Evolutionary conservation across 2,329 filamentous ascomycete species (phyloP), one percentile per base, ranked within the genome.

Genomic region (Diaporthe nobilis): DNA sequence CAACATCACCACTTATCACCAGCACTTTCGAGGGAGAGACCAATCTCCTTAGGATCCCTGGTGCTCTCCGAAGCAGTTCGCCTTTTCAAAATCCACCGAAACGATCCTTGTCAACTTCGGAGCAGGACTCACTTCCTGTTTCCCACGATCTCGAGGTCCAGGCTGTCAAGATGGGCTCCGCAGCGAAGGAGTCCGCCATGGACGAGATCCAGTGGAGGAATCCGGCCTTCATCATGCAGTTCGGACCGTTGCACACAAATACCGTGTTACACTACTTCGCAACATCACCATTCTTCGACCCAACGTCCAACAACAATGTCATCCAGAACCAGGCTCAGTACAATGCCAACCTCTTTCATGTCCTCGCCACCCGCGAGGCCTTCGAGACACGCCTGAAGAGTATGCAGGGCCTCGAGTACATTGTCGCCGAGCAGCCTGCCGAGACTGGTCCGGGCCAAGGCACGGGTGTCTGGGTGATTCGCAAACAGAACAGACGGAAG

Each of bases 191-290:
- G 0, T 86, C 88, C 2, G 88, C 89, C 9, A 86, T 93, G 76
- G 92, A 93, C 82, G 92, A 94, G 85, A 92, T 93, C 77, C 90
- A 92, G 86, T 94, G 92, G 91, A 87, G 87, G 76, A 87, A 88
- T 51, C 90, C 90, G 28, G 83, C 83, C 67, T 84, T 86, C 58
- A 85, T 88, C 61, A 85, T 86, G 67, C 82, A 84, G 61, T 89
- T 91, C 85, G 88, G 87, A 77, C 89, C 91, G 81, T 87, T 94
- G 71, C 91, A 94, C 83, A 90, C 87, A 78, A 93, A 93, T 82
- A 88, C 88, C 61, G 87, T 94, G 76, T 89, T 93, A 76, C 92
- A 90, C 85, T 94, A 94, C 85, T 93, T 94, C 79, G 89, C 91
- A 78, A 86, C 89, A 77, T 93, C 92, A 76, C 91, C 92, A 34